Base-by-base conservation (phyloP, 805 yeast species). In the Candida ortonii region DNA sequence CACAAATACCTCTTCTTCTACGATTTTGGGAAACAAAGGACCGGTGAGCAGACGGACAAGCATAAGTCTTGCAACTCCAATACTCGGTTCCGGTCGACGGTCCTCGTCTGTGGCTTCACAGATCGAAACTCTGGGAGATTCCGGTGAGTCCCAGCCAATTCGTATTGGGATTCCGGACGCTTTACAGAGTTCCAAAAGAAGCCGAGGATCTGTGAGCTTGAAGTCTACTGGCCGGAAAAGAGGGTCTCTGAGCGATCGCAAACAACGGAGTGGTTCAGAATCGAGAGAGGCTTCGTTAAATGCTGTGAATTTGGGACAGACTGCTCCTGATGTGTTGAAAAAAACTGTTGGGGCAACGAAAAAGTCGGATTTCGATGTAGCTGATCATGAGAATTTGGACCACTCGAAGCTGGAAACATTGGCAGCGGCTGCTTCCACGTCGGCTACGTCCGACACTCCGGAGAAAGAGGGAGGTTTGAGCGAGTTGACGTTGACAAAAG, bases 181-280 rank as follows among this genome's bases (percentile, higher is more conserved):
- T 8, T 17, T 30, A 6, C 23, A 20, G 10, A 26, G 30, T 11
- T 27, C 30, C n/a, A 39, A 30, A 12, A 45, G 34, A 24, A 38
- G 59, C 30, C 66, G 65, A 38, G 61, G 73, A 33, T 53, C 64
- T 16, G 52, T n/a, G n/a, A n/a, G n/a, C n/a, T n/a, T n/a, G n/a
- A n/a, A n/a, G n/a, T n/a, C n/a, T n/a, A n/a, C n/a, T n/a, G n/a
- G n/a, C n/a, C n/a, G n/a, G n/a, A n/a, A n/a, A n/a, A n/a, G n/a
- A n/a, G n/a, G n/a, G n/a, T n/a, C n/a, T n/a, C n/a, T n/a, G n/a
- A n/a, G n/a, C n/a, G n/a, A n/a, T n/a, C n/a, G n/a, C n/a, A n/a
- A n/a, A n/a, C n/a, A n/a, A n/a, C n/a, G n/a, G n/a, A n/a, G n/a
- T n/a, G n/a, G n/a, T n/a, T n/a, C n/a, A n/a, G n/a, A n/a, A n/a